Evolutionary conservation across 257 asterid species (phyloP).

Genomic region (Lavandula angustifolia): DNA sequence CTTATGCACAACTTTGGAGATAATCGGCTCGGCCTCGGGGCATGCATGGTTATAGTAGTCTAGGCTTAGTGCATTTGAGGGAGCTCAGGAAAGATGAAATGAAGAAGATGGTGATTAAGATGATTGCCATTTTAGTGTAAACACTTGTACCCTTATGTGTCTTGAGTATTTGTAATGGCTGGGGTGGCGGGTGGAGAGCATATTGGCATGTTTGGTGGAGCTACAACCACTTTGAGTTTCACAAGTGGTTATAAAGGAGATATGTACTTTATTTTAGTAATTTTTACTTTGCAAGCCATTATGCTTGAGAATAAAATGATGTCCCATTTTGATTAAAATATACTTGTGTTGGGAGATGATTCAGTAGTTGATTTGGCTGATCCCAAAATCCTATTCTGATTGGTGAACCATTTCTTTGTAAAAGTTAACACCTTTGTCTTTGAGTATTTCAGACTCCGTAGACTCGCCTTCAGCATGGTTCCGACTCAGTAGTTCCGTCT

Average conservation of each 20-base stretch:
- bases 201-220: constrained; percentile 45
- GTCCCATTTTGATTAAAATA: constrained; percentile 21
- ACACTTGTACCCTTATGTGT: neutral
- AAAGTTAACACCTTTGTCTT: no score
- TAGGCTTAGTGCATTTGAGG: constrained; percentile 45
- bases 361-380: no score
- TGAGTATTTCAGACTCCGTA: no score
- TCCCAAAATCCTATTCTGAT: no score
- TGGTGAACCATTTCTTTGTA: no score
- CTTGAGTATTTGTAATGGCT: constrained; percentile 35
- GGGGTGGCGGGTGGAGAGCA: neutral
- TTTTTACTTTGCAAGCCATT: constrained; percentile 13
- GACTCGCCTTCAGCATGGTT: no score
- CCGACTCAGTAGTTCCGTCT: no score
- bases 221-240: constrained; percentile 36
- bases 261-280: constrained; percentile 7
- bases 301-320: constrained; percentile 29
- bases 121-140: constrained; percentile 41
- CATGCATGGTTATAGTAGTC: constrained; percentile 71
- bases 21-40: constrained; percentile 53
- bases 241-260: constrained; percentile 14
- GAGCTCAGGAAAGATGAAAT: constrained; percentile 27
- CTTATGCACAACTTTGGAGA: constrained; percentile 50
- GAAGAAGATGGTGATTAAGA: constrained; percentile 27
- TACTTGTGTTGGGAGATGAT: no score